These are phyloP conservation scores for Haberlea rhodopensis DNA, from an alignment of 257 asterid species.

Conservation along the genomic window DNA sequence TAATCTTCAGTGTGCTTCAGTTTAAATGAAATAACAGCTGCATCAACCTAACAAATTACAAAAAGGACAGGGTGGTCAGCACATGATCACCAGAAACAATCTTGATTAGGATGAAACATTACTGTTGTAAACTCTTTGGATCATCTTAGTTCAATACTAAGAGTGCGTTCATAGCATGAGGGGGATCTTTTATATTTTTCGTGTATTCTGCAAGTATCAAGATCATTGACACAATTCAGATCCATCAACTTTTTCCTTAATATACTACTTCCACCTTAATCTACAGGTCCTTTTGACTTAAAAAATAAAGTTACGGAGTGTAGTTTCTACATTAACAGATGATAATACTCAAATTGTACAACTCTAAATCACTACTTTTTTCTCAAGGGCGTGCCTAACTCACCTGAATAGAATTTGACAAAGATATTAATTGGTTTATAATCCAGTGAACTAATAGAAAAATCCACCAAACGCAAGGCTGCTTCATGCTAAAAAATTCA, in stretches of 20 bases:
- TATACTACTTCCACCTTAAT: not conserved
- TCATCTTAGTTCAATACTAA: no score
- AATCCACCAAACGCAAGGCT: constrained; percentile 81
- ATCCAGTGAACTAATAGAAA: constrained; percentile 59
- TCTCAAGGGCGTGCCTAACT: not conserved
- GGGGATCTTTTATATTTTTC: no score
- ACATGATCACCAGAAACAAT: not conserved
- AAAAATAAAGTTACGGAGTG: not conserved
- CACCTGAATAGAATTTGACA: constrained; percentile 86
- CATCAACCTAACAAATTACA: constrained; percentile 69
- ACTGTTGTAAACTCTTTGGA: not conserved
- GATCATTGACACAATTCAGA: not conserved
- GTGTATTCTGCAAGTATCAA: not conserved
- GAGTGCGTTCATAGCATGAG: no score
- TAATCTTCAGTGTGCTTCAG: constrained; percentile 65
- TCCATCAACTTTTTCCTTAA: not conserved
- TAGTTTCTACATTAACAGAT: not conserved
- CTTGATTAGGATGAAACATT: not conserved
- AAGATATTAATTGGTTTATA: constrained; percentile 85
- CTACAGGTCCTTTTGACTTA: not conserved
- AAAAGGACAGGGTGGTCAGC: not conserved
- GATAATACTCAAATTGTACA: not conserved
- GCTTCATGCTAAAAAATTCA: constrained; percentile 72
- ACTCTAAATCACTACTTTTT: constrained; percentile 5
- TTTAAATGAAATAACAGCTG: constrained; percentile 75